phyloP scores from a whole-genome alignment of 192 early-diverging fungal genomes.

The Backusella macrospora region DNA sequence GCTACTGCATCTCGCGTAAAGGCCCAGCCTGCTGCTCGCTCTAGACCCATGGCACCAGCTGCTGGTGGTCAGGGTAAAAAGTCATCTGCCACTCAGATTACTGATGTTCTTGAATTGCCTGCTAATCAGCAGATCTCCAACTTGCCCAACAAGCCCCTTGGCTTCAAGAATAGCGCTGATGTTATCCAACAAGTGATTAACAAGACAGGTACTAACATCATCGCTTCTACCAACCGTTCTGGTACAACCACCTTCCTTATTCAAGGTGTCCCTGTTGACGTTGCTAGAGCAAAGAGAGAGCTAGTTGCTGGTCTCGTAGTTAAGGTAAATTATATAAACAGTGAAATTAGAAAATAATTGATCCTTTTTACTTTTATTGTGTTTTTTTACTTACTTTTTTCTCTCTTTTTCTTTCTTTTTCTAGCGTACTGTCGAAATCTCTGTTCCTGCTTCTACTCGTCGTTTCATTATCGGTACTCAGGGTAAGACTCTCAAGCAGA shows the following conservation, averaged over 20 bases:
- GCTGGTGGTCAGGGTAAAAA: constrained; percentile 35
- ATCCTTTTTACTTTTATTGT: not conserved
- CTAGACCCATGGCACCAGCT: constrained; percentile 41
- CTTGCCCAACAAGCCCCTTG: constrained; percentile 43
- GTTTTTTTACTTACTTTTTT: not conserved
- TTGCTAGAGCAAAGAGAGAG: constrained; percentile 79
- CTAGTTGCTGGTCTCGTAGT: constrained; percentile 71
- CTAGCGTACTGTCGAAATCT: constrained; percentile 48
- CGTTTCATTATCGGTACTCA: constrained; percentile 83
- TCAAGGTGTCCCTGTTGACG: constrained; percentile 77
- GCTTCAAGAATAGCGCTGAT: constrained; percentile 53
- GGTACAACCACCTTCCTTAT: constrained; percentile 83
- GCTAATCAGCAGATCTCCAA: constrained; percentile 48
- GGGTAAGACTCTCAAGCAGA: constrained; percentile 75
- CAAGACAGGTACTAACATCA: constrained; percentile 78
- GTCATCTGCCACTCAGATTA: constrained; percentile 49
- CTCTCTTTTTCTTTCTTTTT: constrained; percentile 13
- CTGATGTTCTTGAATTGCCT: constrained; percentile 62
- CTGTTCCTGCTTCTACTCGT: constrained; percentile 80
- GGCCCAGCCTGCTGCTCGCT: constrained; percentile 32
- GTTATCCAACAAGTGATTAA: constrained; percentile 63
- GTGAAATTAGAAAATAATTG: not conserved
- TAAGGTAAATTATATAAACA: constrained; percentile 49
- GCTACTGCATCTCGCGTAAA: constrained; percentile 47
- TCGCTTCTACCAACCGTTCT: constrained; percentile 75